Conservation (phyloP, 2,329 filamentous ascomycete species). For the Pseudogymnoascus sp. region DNA sequence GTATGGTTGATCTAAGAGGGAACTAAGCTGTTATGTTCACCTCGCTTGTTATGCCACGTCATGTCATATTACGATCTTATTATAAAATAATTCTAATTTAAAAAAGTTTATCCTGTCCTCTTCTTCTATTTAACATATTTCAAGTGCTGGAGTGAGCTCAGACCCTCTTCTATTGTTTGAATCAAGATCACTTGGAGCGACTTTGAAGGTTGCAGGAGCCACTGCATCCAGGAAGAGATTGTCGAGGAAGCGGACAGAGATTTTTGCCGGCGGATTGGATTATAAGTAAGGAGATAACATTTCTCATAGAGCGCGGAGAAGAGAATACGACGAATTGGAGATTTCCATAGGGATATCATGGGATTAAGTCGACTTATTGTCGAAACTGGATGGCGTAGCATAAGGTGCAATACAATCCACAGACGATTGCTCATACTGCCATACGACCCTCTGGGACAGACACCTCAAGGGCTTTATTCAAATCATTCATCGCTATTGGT, state of each 20-base stretch:
- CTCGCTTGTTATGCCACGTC: background rate
- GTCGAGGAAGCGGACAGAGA: background rate
- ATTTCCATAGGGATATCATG: background rate
- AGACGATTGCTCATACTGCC: background rate
- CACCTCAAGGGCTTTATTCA: background rate
- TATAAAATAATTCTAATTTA: background rate
- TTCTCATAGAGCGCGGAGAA: background rate
- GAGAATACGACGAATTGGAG: background rate
- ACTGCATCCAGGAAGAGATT: background rate
- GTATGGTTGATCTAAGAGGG: conserved; percentile 2
- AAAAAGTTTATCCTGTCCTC: background rate
- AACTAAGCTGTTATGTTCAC: background rate
- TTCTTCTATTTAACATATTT: background rate
- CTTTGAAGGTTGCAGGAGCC: background rate
- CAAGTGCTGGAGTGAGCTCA: background rate
- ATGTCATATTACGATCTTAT: background rate
- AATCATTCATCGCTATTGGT: background rate
- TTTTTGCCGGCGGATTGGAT: background rate
- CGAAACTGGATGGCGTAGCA: background rate
- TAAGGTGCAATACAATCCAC: background rate
- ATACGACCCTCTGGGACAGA: background rate
- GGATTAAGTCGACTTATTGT: background rate
- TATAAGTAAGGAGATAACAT: background rate
- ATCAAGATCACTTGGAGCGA: background rate
- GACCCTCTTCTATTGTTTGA: background rate